phyloP scores from a whole-genome alignment of 495 filamentous ascomycete genomes.

The Neurospora cerealis region DNA sequence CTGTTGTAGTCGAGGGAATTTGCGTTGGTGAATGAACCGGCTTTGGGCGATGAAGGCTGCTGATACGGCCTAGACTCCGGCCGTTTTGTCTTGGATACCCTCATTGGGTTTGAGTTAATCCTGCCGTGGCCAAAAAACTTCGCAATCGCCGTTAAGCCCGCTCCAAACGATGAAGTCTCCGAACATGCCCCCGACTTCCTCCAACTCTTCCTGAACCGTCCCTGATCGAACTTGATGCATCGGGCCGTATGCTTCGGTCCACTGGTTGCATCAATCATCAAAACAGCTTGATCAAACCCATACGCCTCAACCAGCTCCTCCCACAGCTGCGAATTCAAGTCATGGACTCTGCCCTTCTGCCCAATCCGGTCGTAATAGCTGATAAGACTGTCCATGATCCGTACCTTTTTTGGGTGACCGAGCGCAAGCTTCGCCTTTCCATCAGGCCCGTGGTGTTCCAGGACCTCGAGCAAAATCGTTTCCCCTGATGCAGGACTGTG shows the following conservation, averaged over 20 bases:
- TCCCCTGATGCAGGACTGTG: neutral
- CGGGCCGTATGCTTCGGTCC: neutral
- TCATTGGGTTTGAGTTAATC: too few relatives aligned
- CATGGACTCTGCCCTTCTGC: accelerated
- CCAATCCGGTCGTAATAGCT: neutral
- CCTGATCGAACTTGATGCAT: neutral
- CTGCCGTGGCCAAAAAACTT: too few relatives aligned
- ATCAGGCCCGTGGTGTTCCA: neutral
- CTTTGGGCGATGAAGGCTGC: too few relatives aligned
- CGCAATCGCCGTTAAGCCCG: neutral
- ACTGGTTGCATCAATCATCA: neutral
- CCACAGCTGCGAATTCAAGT: neutral
- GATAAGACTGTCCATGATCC: neutral
- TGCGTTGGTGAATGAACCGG: too few relatives aligned
- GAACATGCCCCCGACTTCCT: neutral
- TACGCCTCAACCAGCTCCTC: neutral
- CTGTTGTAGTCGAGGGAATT: neutral
- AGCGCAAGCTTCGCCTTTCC: neutral
- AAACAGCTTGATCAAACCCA: neutral
- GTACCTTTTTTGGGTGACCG: neutral
- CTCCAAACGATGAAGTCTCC: neutral
- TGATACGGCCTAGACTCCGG: too few relatives aligned
- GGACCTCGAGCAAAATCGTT: neutral
- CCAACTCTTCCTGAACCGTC: neutral
- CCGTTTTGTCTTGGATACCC: too few relatives aligned